Percentiles rank a stretch among this genome's conserved stretches.
These are phyloP conservation scores for Saccharomycopsis synnaedendra DNA, from an alignment of 805 yeast species.

Conservation along the genomic window DNA sequence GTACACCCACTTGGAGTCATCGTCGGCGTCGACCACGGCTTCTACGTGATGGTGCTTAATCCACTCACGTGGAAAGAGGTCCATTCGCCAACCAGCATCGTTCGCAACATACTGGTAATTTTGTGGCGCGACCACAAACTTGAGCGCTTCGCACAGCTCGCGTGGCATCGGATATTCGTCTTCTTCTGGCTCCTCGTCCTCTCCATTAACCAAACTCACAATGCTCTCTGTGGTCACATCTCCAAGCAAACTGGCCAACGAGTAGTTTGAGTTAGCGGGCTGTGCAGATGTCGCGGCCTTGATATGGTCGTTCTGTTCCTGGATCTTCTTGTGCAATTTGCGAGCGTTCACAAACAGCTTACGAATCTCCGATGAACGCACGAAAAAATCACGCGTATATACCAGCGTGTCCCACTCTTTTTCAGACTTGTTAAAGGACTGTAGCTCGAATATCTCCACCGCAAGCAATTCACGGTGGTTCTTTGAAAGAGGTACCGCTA, in stretches of 20 bases:
- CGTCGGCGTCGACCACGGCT: constrained; percentile 50
- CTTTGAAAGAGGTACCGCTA: neutral
- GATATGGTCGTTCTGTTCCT: constrained; percentile 6
- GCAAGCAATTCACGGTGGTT: constrained; percentile 30
- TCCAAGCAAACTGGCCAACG: neutral
- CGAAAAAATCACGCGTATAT: constrained; percentile 13
- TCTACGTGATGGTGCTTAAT: constrained; percentile 36
- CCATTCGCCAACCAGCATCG: constrained; percentile 46
- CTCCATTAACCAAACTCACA: neutral
- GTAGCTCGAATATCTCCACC: constrained; percentile 62
- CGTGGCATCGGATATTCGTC: neutral
- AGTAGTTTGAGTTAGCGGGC: neutral
- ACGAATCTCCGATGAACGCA: constrained; percentile 12
- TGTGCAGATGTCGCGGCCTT: neutral
- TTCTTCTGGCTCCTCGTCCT: constrained; percentile 1
- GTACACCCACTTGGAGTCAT: constrained; percentile 80
- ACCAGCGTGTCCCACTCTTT: constrained; percentile 43
- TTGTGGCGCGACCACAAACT: constrained; percentile 9
- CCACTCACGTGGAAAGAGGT: constrained; percentile 56
- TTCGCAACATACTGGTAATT: constrained; percentile 19
- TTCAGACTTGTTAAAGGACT: constrained; percentile 33
- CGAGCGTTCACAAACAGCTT: constrained; percentile 2
- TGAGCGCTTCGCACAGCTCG: constrained; percentile 9
- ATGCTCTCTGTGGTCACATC: constrained; percentile 1
- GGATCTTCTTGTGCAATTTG: constrained; percentile 7